phyloP scores from a whole-genome alignment of 2,329 filamentous ascomycete species.

The Daldinia sp. region DNA sequence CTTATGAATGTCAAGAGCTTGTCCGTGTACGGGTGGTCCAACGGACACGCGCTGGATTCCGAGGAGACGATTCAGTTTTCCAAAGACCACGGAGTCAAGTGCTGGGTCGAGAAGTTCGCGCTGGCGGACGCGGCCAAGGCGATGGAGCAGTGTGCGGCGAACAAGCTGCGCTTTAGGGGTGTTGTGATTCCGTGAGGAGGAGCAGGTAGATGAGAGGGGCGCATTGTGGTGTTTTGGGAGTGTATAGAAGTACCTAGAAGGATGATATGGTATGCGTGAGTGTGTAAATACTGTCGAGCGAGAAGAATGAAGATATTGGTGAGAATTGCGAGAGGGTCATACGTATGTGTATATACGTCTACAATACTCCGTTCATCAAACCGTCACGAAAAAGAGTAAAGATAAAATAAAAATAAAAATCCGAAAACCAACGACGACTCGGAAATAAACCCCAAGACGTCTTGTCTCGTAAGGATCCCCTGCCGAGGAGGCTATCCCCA shows the following conservation, averaged over 20 bases:
- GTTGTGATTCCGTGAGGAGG: conserved; percentile 47
- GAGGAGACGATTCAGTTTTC: conserved; percentile 74
- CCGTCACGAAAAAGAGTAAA: no score
- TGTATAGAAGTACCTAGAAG: neutral
- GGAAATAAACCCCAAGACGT: neutral
- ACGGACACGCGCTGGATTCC: conserved; percentile 68
- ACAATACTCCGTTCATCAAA: neutral
- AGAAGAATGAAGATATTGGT: no score
- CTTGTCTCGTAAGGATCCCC: no score
- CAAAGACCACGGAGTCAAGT: conserved; percentile 66
- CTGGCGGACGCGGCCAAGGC: conserved; percentile 60
- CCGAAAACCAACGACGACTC: neutral
- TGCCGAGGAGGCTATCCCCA: conserved; percentile 7
- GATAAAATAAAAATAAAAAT: neutral
- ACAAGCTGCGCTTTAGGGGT: conserved; percentile 56
- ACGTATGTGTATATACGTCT: no score
- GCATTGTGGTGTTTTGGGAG: neutral
- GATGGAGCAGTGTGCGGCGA: conserved; percentile 51
- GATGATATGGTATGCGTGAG: no score
- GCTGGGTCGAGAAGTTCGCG: conserved; percentile 71
- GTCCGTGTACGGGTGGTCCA: conserved; percentile 69
- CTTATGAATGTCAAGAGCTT: conserved; percentile 59
- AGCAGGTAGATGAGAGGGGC: neutral
- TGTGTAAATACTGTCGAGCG: no score
- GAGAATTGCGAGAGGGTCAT: no score